Evolutionary conservation across 1,284 basidiomycete species (phyloP), one percentile per base, ranked within the genome.

Genomic region (Ceratobasidium sp.): DNA sequence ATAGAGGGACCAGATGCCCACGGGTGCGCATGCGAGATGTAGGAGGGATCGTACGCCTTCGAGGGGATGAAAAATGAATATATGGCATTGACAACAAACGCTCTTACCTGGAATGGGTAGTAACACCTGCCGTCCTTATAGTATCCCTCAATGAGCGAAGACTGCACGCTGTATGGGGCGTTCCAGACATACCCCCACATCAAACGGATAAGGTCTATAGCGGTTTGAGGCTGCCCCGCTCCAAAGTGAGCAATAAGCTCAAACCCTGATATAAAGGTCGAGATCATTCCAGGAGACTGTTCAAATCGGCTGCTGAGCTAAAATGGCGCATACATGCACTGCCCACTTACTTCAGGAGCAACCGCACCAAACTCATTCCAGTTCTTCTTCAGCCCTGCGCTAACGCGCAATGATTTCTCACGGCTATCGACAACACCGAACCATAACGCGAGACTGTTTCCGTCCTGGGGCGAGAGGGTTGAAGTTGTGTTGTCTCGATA

Each of bases 31-130:
- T 69, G 65, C 9, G 65, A 69, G 14, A 69, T 69, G 30, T 69
- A 69, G 14, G 65, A 69, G 2, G 65, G 65, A n/a, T 69, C 65
- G 26, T 69, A 69, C 18, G 65, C 65, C 65, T 69, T n/a, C n/a
- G n/a, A n/a, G n/a, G n/a, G n/a, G 9, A 21, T 21, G 34, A 8
- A 23, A 30, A 46, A 14, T 52, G 41, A 26, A 52, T 26, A 41
- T 21, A 18, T 65, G 28, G 26, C 16, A 32, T n/a, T 2, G 14
- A 18, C 36, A 52, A 57, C 10, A 23, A 10, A 10, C 10, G 14
- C 16, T 12, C 65, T 18, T 36, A 69, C 65, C 21, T 69, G 65
- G 52, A 69, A 69, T n/a, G 65, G 65, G 28, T 69, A 69, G 21
- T 69, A 57, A 21, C 65, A 69, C 6, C 65, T 52, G 2, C 65